Percentiles rank a stretch among this genome's conserved stretches.
These are phyloP conservation scores for Trametes cubensis DNA, from an alignment of 768 basidiomycete genomes.

Conservation along the genomic window DNA sequence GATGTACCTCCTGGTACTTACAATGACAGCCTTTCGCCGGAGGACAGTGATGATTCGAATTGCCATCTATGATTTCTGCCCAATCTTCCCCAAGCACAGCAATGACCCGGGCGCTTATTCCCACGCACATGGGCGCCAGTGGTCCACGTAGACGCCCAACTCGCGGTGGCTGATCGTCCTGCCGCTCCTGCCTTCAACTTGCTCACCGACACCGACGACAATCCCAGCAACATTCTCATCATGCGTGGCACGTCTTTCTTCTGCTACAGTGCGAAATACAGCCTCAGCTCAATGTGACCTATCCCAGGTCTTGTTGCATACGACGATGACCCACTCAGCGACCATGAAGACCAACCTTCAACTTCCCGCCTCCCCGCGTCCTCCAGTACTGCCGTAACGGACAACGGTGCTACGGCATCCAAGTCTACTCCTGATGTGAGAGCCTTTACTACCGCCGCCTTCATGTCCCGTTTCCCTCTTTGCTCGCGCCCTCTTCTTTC, in stretches of 20 bases:
- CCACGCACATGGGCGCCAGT: not conserved
- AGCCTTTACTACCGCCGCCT: slow-evolving; percentile 45
- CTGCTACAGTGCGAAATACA: not conserved
- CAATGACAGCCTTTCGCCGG: not conserved
- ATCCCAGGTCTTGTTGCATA: slow-evolving; percentile 61
- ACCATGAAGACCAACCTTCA: slow-evolving; percentile 38
- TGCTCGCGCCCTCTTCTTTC: slow-evolving; percentile 59
- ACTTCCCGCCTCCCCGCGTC: not conserved
- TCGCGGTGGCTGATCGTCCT: not conserved
- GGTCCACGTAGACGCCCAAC: not conserved
- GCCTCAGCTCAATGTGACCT: not conserved
- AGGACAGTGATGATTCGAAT: not conserved
- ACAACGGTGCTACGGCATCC: not conserved
- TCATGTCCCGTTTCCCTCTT: slow-evolving; percentile 61
- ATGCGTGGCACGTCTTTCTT: slow-evolving; percentile 3
- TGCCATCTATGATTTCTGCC: not conserved
- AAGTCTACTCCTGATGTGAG: slow-evolving; percentile 57
- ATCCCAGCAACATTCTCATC: not conserved
- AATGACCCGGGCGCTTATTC: not conserved
- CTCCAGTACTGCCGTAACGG: not conserved
- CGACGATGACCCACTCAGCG: slow-evolving; percentile 65
- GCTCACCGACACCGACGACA: not conserved
- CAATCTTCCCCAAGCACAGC: not conserved
- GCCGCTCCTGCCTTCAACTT: not conserved
- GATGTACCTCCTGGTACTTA: no score